Conservation (phyloP, 1,284 basidiomycete genomes). For the Marasmius fiardii region DNA sequence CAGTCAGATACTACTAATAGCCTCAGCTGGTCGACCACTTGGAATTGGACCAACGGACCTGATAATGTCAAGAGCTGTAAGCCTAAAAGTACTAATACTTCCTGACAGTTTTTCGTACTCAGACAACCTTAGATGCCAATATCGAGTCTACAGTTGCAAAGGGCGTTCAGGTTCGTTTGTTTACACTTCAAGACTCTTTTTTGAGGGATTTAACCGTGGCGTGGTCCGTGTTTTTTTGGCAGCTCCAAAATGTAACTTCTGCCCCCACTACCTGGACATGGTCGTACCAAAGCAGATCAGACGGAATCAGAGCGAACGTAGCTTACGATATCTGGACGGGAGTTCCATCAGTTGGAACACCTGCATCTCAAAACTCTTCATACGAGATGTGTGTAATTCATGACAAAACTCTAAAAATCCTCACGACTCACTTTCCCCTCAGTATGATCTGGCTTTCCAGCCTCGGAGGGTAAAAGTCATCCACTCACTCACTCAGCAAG, state of each 20-base stretch:
- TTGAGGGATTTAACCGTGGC: too few relatives aligned
- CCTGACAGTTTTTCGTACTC: neutral
- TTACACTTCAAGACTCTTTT: neutral
- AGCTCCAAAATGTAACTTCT: conserved; percentile 39
- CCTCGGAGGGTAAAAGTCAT: conserved; percentile 48
- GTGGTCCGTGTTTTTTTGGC: too few relatives aligned
- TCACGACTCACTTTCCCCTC: neutral
- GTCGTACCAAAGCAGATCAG: conserved; percentile 41
- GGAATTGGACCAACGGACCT: conserved; percentile 49
- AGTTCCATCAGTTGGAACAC: conserved; percentile 34
- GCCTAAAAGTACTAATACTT: conserved; percentile 18
- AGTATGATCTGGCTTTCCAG: conserved; percentile 65
- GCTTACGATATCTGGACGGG: conserved; percentile 60
- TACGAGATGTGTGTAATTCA: conserved; percentile 46
- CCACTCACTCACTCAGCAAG: neutral
- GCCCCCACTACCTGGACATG: conserved; percentile 52
- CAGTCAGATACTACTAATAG: conserved; percentile 34
- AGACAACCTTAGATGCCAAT: conserved; percentile 35
- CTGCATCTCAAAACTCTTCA: conserved; percentile 46
- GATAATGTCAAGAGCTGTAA: conserved; percentile 57
- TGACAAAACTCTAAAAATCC: too few relatives aligned
- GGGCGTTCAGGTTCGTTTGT: conserved; percentile 37
- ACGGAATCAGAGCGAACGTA: conserved; percentile 51
- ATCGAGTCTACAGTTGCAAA: conserved; percentile 39
- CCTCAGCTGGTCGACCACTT: conserved; percentile 53